Conservation (phyloP, 2,329 filamentous ascomycete species). For the Coniella lustricola region DNA sequence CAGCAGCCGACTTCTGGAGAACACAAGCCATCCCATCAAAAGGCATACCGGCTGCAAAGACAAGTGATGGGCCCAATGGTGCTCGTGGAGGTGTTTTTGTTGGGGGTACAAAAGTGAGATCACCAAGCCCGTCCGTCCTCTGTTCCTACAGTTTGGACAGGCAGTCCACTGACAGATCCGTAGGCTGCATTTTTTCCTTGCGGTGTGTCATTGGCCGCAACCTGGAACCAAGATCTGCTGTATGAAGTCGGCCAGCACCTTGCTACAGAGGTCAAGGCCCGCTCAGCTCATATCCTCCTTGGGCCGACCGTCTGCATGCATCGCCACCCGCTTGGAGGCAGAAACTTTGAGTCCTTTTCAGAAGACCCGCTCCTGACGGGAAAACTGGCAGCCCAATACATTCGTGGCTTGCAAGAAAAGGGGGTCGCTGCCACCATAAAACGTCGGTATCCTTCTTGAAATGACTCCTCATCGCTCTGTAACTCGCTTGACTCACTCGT, state of each 20-base stretch:
- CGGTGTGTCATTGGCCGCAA: constrained; percentile 69
- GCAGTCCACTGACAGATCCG: no score
- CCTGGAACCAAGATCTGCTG: constrained; percentile 68
- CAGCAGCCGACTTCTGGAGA: constrained; percentile 63
- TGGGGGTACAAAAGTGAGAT: constrained; percentile 51
- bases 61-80: constrained; percentile 64
- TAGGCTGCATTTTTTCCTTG: constrained; percentile 74
- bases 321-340: constrained; percentile 72
- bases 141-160: no score
- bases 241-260: constrained; percentile 64
- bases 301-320: constrained; percentile 79
- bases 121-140: no score
- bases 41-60: constrained; percentile 57
- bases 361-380: constrained; percentile 76
- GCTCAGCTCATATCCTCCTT: constrained; percentile 66
- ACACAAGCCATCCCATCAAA: constrained; percentile 57
- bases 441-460: constrained; percentile 42
- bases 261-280: constrained; percentile 63
- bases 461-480: no score
- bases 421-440: constrained; percentile 74
- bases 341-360: constrained; percentile 82
- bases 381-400: constrained; percentile 64
- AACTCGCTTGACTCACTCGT: constrained; percentile 7
- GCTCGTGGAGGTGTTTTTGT: constrained; percentile 63
- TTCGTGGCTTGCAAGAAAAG: constrained; percentile 65